Base-by-base conservation (phyloP, 2,329 filamentous ascomycete genomes). In the Clarireedia paspali region DNA sequence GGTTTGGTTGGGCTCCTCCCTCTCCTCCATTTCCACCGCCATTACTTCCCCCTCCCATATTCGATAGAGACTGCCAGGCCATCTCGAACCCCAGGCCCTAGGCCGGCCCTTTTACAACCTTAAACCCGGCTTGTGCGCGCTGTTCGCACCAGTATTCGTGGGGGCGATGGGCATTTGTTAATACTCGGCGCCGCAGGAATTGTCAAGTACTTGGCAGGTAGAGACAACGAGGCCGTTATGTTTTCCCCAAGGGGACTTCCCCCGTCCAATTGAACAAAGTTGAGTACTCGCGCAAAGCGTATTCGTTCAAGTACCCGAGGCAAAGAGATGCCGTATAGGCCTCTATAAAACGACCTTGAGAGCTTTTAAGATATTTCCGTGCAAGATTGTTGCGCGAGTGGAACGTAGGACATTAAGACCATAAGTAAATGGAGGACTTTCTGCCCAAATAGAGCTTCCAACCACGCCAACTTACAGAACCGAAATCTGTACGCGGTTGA, bases 51-150 rank as follows among this genome's bases (percentile, higher is more conserved):
- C 52, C 38, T 5, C 45, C 36, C 65, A 72, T 74, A 74, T 79
- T 80, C 68, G 80, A 82, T 69, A 81, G 78, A 70, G 81, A 83
- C 76, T 87, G 84, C 83, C 83, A 88, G 73, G 84, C 83, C 84
- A 88, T 87, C 66, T 66, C 70, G 67, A 67, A 58, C 61, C 57
- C 60, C 57, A 52, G 58, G 54, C 55, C 62, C 54, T 54, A 53
- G 47, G 52, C 59, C 54, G 51, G 45, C 42, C 36, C 38, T 55
- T 55, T 42, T 53, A 44, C 47, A 23, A 47, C 49, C 45, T 56
- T 47, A 42, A 50, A 34, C 53, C 60, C 51, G 47, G 45, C 50
- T 56, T 57, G 52, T 52, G 51, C 55, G 48, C 54, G 52, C 45
- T 44, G 45, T 59, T 58, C 58, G 52, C 56, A 50, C 55, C 44